Evolutionary conservation across 495 filamentous ascomycete species (phyloP).

Genomic region (Xylaria venustula): DNA sequence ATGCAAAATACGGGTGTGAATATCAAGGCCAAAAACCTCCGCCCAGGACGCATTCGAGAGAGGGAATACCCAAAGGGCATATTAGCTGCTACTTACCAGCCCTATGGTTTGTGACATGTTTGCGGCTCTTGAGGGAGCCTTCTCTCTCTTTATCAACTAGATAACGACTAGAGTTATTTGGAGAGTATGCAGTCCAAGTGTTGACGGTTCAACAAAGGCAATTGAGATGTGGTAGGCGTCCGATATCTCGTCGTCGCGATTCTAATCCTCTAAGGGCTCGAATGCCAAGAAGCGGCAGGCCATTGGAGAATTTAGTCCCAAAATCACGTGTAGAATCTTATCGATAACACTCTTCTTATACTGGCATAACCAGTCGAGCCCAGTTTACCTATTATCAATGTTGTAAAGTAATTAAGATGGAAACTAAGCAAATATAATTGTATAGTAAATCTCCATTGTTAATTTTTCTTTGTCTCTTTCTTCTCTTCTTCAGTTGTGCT

Average conservation of each 20-base stretch:
- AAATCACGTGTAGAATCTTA: slow-evolving; percentile 12
- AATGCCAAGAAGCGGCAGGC: slow-evolving; percentile 9
- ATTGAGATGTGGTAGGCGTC: neutral
- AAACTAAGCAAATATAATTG: too few relatives aligned
- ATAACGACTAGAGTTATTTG: neutral
- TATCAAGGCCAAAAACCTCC: neutral
- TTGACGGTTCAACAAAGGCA: neutral
- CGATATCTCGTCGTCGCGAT: neutral
- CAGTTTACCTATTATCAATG: too few relatives aligned
- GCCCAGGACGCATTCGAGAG: neutral
- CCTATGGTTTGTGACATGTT: slow-evolving; percentile 70
- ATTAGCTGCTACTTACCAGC: slow-evolving; percentile 52
- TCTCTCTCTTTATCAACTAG: slow-evolving; percentile 19
- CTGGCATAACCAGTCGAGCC: too few relatives aligned
- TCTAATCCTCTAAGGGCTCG: neutral
- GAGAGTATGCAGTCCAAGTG: neutral
- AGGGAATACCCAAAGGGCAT: too few relatives aligned
- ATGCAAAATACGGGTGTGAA: neutral
- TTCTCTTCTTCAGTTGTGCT: too few relatives aligned
- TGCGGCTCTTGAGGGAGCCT: slow-evolving; percentile 29
- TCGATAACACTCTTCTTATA: too few relatives aligned
- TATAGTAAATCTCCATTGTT: too few relatives aligned
- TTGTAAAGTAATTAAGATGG: too few relatives aligned
- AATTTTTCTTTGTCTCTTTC: too few relatives aligned
- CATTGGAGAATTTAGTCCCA: neutral